Evolutionary conservation across 2,329 filamentous ascomycete species (phyloP), one percentile per base, ranked within the genome.

Genomic region (Rutstroemia sp.): DNA sequence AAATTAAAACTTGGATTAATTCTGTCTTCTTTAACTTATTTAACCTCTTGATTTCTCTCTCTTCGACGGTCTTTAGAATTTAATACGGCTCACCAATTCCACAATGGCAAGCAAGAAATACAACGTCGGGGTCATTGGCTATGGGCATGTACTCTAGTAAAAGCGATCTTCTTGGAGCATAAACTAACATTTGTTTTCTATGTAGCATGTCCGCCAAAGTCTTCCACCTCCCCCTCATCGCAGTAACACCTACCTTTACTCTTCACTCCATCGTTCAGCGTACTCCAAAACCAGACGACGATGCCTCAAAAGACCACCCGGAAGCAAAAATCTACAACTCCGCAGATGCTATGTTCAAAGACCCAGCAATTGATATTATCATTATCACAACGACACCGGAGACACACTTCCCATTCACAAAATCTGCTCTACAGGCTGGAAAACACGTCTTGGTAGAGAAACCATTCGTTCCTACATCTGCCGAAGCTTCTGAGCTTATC

Each of bases 391-490:
- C 86, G 0, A 82, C 86, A 0, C 88, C 88, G 0, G 78, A 85
- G 60, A 84, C 82, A 10, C 89, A 92, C 73, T 88, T 83, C 67
- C 69, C 75, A 16, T 75, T 91, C 63, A 76, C 82, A 38, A 83
- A 83, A 69, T 71, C 79, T 51, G 84, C 86, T 0, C 76, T 92
- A 48, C 77, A 86, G 67, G 75, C 79, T 9, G 84, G 85, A 64
- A 92, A 92, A 75, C 85, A 92, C 70, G 86, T 92, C 25, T 76
- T 92, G 52, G 86, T 87, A 49, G 89, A 92, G 75, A 92, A 92
- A 75, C 89, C 89, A 2, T 92, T 92, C 69, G 87, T 89, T 12
- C 85, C 88, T 19, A 87, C 84, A 1, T 75, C 80, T 1, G 75
- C 80, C 57, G 84, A 92, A 71, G 88, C 88, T 10, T 76, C 81